Base-by-base conservation (phyloP, 2,329 filamentous ascomycete genomes). In the Colletotrichum scovillei region DNA sequence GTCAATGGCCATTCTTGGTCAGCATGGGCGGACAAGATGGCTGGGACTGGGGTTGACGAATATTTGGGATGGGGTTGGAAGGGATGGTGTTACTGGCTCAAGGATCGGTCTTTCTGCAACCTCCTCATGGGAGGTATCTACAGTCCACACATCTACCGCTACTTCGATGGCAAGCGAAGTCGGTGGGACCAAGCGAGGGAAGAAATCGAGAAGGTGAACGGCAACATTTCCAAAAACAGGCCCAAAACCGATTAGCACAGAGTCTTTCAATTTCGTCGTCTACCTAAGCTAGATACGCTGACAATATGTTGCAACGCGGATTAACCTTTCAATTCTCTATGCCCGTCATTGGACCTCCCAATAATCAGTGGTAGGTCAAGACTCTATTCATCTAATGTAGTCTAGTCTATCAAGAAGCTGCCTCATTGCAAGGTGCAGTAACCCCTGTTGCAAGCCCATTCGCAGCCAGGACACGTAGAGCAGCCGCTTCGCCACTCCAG, bases 401-500 rank as follows among this genome's bases (percentile, higher is more conserved):
- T 16, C 38, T 42, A 12, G 38, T 4, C 14, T 5, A 42, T 42
- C 38, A 42, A 16, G 38, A 14, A 42, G 38, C 38, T 42, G 38
- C 38, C 14, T 42, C 38, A 12, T 11, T 4, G 12, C 12, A 16
- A 42, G 38, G 38, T 42, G 14, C 38, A 42, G 38, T 42, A 19
- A 22, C 5, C 30, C 22, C 12, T 14, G 4, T 56, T 26, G 16
- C 1, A 2, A 56, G 22, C 6, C 53, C 53, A 19, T 56, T 30
- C 7, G 53, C 53, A 19, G 53, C 53, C 14, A 56, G 53, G 53
- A 56, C 14, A 19, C 53, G 53, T 12, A 28, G 26, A 19, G 56
- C 64, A 2, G 56, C 64, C 6, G 64, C 55, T 38, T 60, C 64
- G 11, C 64, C 64, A 35, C 38, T 59, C 64, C 55, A 53, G 38